Conservation (phyloP, 257 asterid genomes). For the Eustoma russellianum region DNA sequence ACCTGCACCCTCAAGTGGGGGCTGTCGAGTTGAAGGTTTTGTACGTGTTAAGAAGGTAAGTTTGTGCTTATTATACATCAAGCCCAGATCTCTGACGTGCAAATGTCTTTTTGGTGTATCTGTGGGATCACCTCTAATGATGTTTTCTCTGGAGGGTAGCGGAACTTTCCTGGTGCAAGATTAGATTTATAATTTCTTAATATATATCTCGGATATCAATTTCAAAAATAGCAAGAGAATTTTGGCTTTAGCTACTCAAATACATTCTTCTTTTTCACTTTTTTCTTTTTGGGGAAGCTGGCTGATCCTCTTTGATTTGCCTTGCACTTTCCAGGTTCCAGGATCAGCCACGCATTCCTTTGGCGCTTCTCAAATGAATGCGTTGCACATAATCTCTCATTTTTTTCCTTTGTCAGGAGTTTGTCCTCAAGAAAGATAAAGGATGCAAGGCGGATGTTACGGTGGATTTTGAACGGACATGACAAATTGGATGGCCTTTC, state of each 20-base stretch:
- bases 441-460: conserved; percentile 66
- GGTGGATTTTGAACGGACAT: conserved; percentile 71
- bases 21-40: conserved; percentile 93
- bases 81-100: too few relatives aligned
- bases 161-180: too few relatives aligned
- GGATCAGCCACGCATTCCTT: conserved; percentile 93
- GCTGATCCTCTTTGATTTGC: conserved; percentile 4
- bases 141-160: too few relatives aligned
- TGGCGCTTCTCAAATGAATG: conserved; percentile 94
- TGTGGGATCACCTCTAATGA: too few relatives aligned
- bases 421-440: conserved; percentile 56
- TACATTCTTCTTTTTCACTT: too few relatives aligned
- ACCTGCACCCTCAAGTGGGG: conserved; percentile 93
- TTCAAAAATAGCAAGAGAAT: too few relatives aligned
- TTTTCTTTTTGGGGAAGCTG: too few relatives aligned
- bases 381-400: conserved; percentile 75
- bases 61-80: too few relatives aligned
- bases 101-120: too few relatives aligned
- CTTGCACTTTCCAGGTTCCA: conserved; percentile 59
- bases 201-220: too few relatives aligned
- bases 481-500: conserved; percentile 66
- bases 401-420: conserved; percentile 80
- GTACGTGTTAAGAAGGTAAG: conserved; percentile 92
- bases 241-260: too few relatives aligned
- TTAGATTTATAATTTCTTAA: too few relatives aligned